phyloP scores from a whole-genome alignment of 768 basidiomycete genomes.

The Suillus subalutaceus region DNA sequence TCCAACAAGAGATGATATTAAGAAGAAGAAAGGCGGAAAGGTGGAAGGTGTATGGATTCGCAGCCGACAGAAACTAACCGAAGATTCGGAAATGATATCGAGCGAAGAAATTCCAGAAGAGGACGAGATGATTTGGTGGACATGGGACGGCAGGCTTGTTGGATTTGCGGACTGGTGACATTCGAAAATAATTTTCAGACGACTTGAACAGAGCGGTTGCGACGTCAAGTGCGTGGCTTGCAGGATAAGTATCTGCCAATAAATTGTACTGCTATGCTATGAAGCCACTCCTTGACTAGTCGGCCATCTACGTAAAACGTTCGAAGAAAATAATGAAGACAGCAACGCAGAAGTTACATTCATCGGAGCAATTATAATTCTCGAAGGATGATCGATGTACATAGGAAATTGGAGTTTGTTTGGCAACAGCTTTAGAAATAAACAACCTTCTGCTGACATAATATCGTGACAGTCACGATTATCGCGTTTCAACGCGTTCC shows the following conservation, averaged over 20 bases:
- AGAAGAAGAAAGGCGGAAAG: slow-evolving; percentile 26
- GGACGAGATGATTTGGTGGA: slow-evolving; percentile 56
- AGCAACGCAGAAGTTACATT: neutral
- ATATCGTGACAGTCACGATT: slow-evolving; percentile 11
- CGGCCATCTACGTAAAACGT: neutral
- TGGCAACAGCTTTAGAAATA: slow-evolving; percentile 13
- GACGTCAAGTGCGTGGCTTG: neutral
- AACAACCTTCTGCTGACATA: slow-evolving; percentile 17
- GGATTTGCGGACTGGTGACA: slow-evolving; percentile 51
- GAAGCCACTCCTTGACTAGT: neutral
- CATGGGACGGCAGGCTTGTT: slow-evolving; percentile 49
- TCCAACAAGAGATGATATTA: slow-evolving; percentile 22
- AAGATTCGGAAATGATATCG: slow-evolving; percentile 6
- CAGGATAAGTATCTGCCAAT: neutral
- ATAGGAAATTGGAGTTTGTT: neutral
- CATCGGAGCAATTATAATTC: neutral
- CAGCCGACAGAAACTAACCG: slow-evolving; percentile 21
- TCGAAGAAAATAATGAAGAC: neutral
- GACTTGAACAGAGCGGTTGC: neutral
- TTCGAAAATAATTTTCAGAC: neutral
- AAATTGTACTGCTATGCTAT: neutral
- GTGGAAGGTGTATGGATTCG: slow-evolving; percentile 48
- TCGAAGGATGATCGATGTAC: neutral
- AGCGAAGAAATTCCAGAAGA: slow-evolving; percentile 36
- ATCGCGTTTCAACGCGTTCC: slow-evolving; percentile 1